phyloP scores from a whole-genome alignment of 108 stramenopile species.

The Cyclotella distinguenda region DNA sequence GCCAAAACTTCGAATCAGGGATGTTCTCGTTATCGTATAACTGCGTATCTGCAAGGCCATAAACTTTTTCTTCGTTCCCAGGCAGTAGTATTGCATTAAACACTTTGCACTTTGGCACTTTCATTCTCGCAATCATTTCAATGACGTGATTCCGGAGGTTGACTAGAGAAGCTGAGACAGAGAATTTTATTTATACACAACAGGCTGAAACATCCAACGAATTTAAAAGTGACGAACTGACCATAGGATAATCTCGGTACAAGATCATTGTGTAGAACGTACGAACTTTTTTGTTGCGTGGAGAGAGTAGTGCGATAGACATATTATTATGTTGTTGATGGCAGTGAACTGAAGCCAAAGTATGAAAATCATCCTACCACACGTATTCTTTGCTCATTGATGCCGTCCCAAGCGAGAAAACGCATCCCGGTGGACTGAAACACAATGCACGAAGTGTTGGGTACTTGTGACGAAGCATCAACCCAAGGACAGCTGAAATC shows the following conservation, averaged over 20 bases:
- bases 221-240: not conserved
- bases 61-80: conserved; percentile 16
- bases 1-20: conserved; percentile 19
- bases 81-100: conserved; percentile 44
- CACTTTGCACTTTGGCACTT: conserved; percentile 83
- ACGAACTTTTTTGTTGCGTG: conserved; percentile 38
- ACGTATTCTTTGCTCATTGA: conserved; percentile 49
- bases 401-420: conserved; percentile 73
- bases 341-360: too few species aligned
- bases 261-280: conserved; percentile 83
- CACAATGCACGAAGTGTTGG: conserved; percentile 72
- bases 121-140: conserved; percentile 78
- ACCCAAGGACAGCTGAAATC: conserved; percentile 76
- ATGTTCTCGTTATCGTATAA: conserved; percentile 12
- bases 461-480: conserved; percentile 72
- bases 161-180: too few species aligned
- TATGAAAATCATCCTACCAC: not conserved
- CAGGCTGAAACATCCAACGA: not conserved
- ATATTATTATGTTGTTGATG: too few species aligned
- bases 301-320: too few species aligned
- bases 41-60: conserved; percentile 2
- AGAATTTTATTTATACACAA: not conserved
- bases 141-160: conserved; percentile 76
- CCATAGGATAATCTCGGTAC: conserved; percentile 78
- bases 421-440: conserved; percentile 88